A percentile compares a stretch with the other conserved stretches of the same genome.
These are phyloP conservation scores for Vitellaria paradoxa DNA, from an alignment of 179 eudicot species.

Conservation along the genomic window DNA sequence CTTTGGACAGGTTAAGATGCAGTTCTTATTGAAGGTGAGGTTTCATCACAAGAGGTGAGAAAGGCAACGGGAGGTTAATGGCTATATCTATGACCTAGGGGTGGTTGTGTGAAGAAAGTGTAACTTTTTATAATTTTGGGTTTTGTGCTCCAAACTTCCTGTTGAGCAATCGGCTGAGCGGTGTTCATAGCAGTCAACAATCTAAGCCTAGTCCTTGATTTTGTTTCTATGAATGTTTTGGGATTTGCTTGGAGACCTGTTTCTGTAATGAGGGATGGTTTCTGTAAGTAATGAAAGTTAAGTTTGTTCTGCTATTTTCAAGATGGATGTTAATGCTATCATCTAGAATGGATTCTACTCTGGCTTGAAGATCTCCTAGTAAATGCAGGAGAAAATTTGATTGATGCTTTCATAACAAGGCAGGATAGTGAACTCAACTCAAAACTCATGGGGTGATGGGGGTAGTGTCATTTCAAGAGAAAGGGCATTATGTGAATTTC, in stretches of 20 bases:
- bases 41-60: slow-evolving; percentile 77
- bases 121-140: slow-evolving; percentile 11
- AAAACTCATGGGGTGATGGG: too few species aligned
- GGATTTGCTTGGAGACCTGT: slow-evolving; percentile 44
- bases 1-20: slow-evolving; percentile 85
- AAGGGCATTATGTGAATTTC: too few species aligned
- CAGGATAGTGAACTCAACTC: too few species aligned
- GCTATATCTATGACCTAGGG: neutral
- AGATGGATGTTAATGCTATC: neutral
- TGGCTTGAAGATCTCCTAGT: neutral
- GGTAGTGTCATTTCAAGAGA: too few species aligned
- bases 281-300: neutral
- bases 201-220: slow-evolving; percentile 7
- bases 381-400: neutral
- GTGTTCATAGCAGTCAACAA: neutral
- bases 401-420: too few species aligned
- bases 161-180: neutral
- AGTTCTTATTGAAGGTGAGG: slow-evolving; percentile 88
- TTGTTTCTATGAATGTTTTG: slow-evolving; percentile 30
- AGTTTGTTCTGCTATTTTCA: neutral
- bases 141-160: neutral
- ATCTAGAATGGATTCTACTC: neutral
- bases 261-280: neutral
- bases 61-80: neutral
- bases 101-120: slow-evolving; percentile 13